phyloP scores from a whole-genome alignment of 257 asterid genomes.

The Jacaranda mimosifolia region DNA sequence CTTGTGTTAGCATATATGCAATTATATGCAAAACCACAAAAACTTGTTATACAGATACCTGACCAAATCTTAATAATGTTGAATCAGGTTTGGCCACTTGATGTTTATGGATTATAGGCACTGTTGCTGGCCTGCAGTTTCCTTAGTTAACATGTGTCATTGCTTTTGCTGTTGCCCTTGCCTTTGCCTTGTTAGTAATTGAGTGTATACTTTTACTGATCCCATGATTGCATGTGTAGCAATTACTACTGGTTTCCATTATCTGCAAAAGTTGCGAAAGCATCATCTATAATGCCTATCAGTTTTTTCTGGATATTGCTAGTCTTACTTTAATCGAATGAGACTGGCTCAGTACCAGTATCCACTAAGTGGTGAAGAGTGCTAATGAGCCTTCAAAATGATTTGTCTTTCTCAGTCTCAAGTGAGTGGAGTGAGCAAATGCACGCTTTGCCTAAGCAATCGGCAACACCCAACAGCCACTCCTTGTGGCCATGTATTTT shows the following conservation, averaged over 20 bases:
- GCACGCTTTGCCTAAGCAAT: slow-evolving; percentile 93
- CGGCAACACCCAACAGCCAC: slow-evolving; percentile 96
- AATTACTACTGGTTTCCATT: not conserved
- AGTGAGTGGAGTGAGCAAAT: slow-evolving; percentile 74
- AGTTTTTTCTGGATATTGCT: not conserved
- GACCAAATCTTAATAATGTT: too few relatives aligned
- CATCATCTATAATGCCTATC: not conserved
- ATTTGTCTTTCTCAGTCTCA: slow-evolving; percentile 59
- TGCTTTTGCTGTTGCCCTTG: not conserved
- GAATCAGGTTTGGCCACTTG: too few relatives aligned
- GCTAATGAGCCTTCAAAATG: not conserved
- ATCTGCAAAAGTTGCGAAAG: slow-evolving; percentile 3
- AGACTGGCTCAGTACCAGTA: slow-evolving; percentile 9
- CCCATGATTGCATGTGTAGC: slow-evolving; percentile 3
- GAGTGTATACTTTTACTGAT: not conserved
- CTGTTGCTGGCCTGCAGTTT: not conserved
- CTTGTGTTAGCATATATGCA: not conserved
- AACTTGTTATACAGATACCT: not conserved
- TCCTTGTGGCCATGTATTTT: slow-evolving; percentile 96
- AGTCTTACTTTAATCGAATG: not conserved
- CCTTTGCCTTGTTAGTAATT: not conserved
- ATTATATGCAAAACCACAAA: not conserved
- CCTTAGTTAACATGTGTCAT: not conserved
- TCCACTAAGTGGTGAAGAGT: slow-evolving; percentile 13
- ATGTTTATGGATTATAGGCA: not conserved